These are phyloP conservation scores for Fusarium decemcellulare DNA, from an alignment of 2,329 filamentous ascomycete genomes.

Conservation along the genomic window DNA sequence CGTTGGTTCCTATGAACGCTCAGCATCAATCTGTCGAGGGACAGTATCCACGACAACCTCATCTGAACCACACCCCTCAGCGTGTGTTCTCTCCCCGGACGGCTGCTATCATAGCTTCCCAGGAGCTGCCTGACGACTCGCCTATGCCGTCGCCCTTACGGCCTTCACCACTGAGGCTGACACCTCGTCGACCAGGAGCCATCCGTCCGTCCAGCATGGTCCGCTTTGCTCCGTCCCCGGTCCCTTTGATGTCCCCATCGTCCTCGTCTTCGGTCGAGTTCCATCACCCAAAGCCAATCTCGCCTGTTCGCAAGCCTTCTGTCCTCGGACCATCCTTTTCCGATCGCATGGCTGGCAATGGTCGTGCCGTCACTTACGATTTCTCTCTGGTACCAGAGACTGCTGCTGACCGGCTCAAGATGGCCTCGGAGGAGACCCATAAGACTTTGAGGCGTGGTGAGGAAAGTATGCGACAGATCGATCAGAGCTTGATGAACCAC, in stretches of 20 bases:
- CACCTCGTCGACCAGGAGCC: not conserved
- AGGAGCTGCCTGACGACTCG: constrained; percentile 13
- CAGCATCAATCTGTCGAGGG: too few relatives aligned
- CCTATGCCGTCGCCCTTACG: not conserved
- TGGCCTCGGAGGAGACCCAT: constrained; percentile 6
- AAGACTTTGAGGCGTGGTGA: not conserved
- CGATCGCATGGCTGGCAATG: constrained; percentile 13
- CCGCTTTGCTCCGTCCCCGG: constrained; percentile 15
- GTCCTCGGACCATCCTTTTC: constrained; percentile 15
- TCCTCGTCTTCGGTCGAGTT: constrained; percentile 15
- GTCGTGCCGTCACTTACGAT: constrained; percentile 2
- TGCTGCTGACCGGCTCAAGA: constrained; percentile 25
- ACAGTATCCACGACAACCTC: too few relatives aligned
- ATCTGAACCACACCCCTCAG: too few relatives aligned
- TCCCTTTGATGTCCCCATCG: not conserved
- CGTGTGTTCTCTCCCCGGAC: not conserved
- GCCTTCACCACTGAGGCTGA: not conserved
- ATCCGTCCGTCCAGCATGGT: not conserved
- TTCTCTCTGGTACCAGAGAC: constrained; percentile 21
- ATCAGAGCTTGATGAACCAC: not conserved
- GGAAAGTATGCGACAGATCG: too few relatives aligned
- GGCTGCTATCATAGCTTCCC: not conserved
- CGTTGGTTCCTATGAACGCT: not conserved
- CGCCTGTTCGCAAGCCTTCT: not conserved
- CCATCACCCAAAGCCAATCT: constrained; percentile 12